These are phyloP conservation scores for Coemansia sp. DNA, from an alignment of 192 early-diverging fungal genomes.

Conservation along the genomic window DNA sequence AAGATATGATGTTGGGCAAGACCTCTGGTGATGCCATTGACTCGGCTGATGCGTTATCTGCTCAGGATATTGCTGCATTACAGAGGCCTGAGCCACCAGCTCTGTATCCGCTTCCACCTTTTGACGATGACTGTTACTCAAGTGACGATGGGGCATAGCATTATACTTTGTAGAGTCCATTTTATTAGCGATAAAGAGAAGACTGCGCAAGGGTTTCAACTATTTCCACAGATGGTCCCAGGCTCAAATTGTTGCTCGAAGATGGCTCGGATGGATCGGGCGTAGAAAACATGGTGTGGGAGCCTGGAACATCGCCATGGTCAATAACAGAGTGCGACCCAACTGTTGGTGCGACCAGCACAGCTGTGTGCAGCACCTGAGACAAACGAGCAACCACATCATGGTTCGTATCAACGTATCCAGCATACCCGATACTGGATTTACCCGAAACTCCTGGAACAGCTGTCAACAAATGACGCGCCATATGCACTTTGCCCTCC, in stretches of 20 bases:
- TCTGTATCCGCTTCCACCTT: conserved; percentile 40
- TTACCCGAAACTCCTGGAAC: not conserved
- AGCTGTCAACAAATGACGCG: conserved; percentile 33
- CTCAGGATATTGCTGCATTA: not conserved
- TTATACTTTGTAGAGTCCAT: too few species aligned
- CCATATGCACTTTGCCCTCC: conserved; percentile 44
- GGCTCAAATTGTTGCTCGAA: not conserved
- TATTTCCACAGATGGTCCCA: not conserved
- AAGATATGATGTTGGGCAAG: not conserved
- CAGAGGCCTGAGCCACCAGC: conserved; percentile 31
- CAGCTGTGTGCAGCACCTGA: conserved; percentile 18
- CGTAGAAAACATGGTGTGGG: conserved; percentile 10
- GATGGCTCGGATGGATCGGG: not conserved
- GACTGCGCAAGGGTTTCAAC: not conserved
- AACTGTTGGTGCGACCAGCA: conserved; percentile 4
- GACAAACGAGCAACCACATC: conserved; percentile 27
- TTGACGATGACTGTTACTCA: conserved; percentile 14
- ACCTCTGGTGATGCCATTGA: not conserved
- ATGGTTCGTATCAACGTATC: conserved; percentile 35
- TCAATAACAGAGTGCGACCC: not conserved
- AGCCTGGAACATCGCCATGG: conserved; percentile 33
- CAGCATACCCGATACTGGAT: conserved; percentile 10
- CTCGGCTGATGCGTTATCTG: not conserved
- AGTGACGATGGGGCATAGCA: not conserved
- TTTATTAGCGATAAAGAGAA: not conserved